These are phyloP conservation scores for Volvox reticuliferus DNA, from an alignment of 139 green algal genomes.

Conservation along the genomic window DNA sequence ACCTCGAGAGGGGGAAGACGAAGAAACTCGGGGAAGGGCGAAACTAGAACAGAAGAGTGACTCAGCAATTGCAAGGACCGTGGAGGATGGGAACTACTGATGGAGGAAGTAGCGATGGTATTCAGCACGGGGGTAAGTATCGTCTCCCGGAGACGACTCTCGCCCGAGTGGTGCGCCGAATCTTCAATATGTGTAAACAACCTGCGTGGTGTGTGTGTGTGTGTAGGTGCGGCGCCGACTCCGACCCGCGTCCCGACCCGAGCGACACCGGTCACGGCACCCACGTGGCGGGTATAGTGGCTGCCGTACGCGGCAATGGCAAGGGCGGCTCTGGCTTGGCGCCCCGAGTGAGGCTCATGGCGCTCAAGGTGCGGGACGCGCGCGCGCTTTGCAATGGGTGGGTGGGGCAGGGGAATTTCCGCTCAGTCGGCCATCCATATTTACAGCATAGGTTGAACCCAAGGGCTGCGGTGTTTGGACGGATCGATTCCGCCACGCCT, in stretches of 20 bases:
- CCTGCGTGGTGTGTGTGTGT: not conserved
- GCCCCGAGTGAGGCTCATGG: conserved; percentile 14
- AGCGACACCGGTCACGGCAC: conserved; percentile 16
- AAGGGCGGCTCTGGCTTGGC: not conserved
- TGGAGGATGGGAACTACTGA: too few relatives aligned
- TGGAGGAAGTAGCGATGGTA: too few relatives aligned
- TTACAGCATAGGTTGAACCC: not conserved
- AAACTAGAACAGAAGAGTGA: too few relatives aligned
- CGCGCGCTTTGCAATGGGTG: too few relatives aligned
- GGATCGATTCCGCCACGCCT: not conserved
- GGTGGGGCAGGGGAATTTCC: too few relatives aligned
- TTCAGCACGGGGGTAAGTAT: too few relatives aligned
- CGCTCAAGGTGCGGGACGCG: not conserved
- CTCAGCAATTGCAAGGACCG: too few relatives aligned
- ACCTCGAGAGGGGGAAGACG: too few relatives aligned
- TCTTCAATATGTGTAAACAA: not conserved
- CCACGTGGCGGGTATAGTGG: conserved; percentile 1
- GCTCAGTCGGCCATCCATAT: too few relatives aligned
- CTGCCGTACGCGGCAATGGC: not conserved
- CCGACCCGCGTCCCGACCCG: not conserved
- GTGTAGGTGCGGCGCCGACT: not conserved
- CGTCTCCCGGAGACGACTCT: too few relatives aligned
- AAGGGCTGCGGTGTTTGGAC: not conserved
- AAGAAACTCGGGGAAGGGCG: too few relatives aligned
- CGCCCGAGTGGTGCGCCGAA: too few relatives aligned